Conservation (phyloP, 345 rosid genomes). For the Nasturtium officinale region DNA sequence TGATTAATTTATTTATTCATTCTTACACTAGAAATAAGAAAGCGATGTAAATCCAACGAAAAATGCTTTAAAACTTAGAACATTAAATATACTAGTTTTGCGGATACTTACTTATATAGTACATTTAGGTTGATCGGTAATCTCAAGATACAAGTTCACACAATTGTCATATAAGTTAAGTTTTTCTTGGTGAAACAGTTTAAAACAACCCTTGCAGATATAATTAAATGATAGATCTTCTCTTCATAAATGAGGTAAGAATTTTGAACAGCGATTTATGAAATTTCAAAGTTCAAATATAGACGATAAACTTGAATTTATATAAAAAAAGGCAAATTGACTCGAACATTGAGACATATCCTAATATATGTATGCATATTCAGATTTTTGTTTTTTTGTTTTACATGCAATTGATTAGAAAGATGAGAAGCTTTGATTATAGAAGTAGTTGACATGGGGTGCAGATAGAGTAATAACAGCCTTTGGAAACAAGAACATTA, state of each 20-base stretch:
- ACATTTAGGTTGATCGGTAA: background rate
- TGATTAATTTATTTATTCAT: background rate
- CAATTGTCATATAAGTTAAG: background rate
- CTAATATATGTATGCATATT: background rate
- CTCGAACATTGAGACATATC: background rate
- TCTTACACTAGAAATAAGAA: no score
- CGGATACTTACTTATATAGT: background rate
- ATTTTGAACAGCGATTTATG: slow-evolving; percentile 1
- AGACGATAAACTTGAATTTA: background rate
- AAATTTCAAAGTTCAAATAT: slow-evolving; percentile 4
- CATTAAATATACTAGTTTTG: background rate
- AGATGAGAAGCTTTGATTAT: slow-evolving; percentile 33
- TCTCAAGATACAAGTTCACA: background rate
- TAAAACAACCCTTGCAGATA: background rate
- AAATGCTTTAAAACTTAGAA: no score
- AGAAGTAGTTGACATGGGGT: slow-evolving; percentile 20
- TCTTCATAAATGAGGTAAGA: slow-evolving; percentile 25
- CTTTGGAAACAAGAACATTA: slow-evolving; percentile 30
- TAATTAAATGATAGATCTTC: background rate
- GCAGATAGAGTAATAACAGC: slow-evolving; percentile 34
- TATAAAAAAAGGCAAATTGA: background rate
- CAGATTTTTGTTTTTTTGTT: slow-evolving; percentile 21
- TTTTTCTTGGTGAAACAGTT: background rate
- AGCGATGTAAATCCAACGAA: background rate
- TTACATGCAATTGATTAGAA: slow-evolving; percentile 39